Base-by-base conservation (phyloP, 2,329 filamentous ascomycete genomes). In the Periglandula ipomoeae region DNA sequence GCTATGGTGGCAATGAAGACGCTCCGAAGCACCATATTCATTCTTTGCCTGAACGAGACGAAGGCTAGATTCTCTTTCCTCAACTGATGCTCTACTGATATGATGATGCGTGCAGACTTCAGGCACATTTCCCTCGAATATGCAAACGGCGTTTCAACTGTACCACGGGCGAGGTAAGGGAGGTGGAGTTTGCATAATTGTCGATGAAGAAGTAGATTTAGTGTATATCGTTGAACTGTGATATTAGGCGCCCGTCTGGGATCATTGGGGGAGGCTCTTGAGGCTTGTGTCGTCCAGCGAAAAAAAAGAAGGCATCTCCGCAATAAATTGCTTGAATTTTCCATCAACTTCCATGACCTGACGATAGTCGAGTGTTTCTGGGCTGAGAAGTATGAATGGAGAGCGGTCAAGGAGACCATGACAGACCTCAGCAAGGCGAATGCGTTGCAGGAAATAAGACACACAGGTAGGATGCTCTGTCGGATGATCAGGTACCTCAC, bases 361-460 rank as follows among this genome's bases (percentile, higher is more conserved):
- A 2, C 59, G 53, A 35, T 67, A 65, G 23, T 63, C 53, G 3
- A 59, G 54, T 20, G 61, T 57, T 10, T 69, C 66, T n/a, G 55
- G 51, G 11, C 51, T 57, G 7, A 59, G 54, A 1, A 55, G 50
- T 9, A 52, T 52, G 15, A 61, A 52, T 6, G 59, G 59, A 13
- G 57, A 57, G 13, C 58, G 55, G 39, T 71, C 69, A 10, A 62
- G 56, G 10, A 68, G 61, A 4, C 56, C 52, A 8, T 66, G 68
- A 47, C 59, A 60, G 19, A 69, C 52, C 35, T 71, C 67, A 7
- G 64, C 61, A 1, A 72, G 57, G 4, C 61, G 63, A 45, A 66
- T 58, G 15, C 68, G 64, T 38, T 68, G 63, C 10, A 71, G 53
- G 24, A 68, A 63, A 44, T 65, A 68, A 1, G 66, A 67, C 47